These are phyloP conservation scores for Bipolaris sorokiniana DNA, from an alignment of 2,329 filamentous ascomycete species.

Conservation along the genomic window DNA sequence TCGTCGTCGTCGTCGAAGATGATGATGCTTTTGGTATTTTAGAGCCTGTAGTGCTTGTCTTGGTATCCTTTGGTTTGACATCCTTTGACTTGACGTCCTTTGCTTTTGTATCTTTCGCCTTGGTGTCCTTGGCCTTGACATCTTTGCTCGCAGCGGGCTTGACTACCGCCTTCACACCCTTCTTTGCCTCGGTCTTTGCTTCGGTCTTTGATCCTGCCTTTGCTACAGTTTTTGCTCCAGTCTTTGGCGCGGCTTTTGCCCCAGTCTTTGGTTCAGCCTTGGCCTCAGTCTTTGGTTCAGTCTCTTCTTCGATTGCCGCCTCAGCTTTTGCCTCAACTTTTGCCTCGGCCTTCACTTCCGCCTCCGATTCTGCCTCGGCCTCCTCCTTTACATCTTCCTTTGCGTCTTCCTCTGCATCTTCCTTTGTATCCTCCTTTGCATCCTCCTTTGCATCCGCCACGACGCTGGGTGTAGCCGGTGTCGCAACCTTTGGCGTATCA, in stretches of 20 bases:
- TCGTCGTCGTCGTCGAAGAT: background rate
- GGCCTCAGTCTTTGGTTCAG: background rate
- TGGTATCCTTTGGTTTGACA: constrained; percentile 1
- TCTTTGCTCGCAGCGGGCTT: constrained; percentile 6
- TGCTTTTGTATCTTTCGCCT: background rate
- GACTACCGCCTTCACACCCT: background rate
- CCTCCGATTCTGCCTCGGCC: background rate
- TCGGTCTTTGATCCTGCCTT: background rate
- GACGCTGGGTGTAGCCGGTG: constrained; percentile 8
- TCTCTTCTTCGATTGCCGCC: background rate
- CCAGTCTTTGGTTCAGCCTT: background rate
- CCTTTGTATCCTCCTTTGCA: background rate
- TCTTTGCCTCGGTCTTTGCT: background rate
- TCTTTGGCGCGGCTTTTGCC: background rate
- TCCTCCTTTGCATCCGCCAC: constrained; percentile 1
- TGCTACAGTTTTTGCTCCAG: background rate
- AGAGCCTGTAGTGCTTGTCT: constrained; percentile 2
- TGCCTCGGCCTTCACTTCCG: background rate
- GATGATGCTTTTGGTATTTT: constrained; percentile 4
- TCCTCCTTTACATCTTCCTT: background rate
- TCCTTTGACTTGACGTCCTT: constrained; percentile 3
- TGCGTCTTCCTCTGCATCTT: background rate
- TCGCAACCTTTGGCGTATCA: constrained; percentile 29
- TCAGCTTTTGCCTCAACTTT: background rate
- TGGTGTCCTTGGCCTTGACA: background rate